phyloP scores from a whole-genome alignment of 805 yeast species.

The Wickerhamiella kurtzmanii region DNA sequence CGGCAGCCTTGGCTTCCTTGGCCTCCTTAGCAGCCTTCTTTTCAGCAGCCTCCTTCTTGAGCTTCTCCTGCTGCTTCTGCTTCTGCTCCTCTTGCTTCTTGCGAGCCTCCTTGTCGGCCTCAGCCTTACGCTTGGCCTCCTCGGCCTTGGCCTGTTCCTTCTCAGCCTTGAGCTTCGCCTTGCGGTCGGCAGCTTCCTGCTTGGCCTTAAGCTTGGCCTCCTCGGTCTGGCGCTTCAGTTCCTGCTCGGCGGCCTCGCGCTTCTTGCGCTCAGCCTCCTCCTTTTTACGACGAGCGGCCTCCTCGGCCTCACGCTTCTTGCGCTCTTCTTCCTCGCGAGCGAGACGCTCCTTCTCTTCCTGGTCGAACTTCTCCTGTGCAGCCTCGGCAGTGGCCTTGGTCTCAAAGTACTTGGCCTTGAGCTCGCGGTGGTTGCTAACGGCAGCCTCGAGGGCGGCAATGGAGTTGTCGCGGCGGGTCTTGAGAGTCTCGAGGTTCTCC shows the following conservation, averaged over 20 bases:
- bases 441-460: conserved; percentile 19
- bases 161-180: conserved; percentile 1
- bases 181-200: conserved; percentile 10
- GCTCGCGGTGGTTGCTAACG: conserved; percentile 23
- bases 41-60: conserved; percentile 4
- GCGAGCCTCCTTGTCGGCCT: conserved; percentile 5
- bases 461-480: conserved; percentile 12
- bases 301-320: conserved; percentile 11
- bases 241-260: conserved; percentile 11
- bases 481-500: conserved; percentile 8
- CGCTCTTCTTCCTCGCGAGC: conserved; percentile 18
- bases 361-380: conserved; percentile 15
- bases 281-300: conserved; percentile 7
- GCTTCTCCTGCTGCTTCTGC: conserved; percentile 8
- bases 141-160: conserved; percentile 2
- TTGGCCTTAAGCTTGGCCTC: conserved; percentile 7
- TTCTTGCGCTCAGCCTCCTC: conserved; percentile 7
- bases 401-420: conserved; percentile 23
- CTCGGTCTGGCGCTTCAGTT: conserved; percentile 9
- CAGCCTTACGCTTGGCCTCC: conserved; percentile 6
- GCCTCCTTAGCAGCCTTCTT: background rate
- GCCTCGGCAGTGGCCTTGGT: conserved; percentile 17
- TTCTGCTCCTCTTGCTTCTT: conserved; percentile 3
- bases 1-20: background rate
- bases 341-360: conserved; percentile 15